These are phyloP conservation scores for Mycena alexandri DNA, from an alignment of 768 basidiomycete genomes.

Conservation along the genomic window DNA sequence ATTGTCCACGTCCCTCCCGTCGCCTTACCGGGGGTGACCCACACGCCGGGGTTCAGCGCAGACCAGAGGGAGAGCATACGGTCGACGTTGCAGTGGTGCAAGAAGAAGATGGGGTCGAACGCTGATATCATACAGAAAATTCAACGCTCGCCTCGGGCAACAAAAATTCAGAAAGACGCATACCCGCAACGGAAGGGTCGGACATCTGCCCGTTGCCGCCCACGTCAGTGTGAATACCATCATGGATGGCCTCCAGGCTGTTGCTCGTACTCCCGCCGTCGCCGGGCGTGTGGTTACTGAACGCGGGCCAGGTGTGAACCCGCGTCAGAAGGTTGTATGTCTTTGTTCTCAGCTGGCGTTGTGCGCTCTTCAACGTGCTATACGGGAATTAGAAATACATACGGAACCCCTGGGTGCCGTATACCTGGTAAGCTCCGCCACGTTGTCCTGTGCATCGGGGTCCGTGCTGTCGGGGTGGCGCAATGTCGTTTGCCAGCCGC, in stretches of 20 bases:
- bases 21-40: slow-evolving; percentile 49
- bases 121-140: slow-evolving; percentile 41
- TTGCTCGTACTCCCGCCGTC: slow-evolving; percentile 55
- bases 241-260: slow-evolving; percentile 66
- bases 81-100: slow-evolving; percentile 69
- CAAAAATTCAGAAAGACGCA: slow-evolving; percentile 7
- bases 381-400: background rate
- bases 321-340: slow-evolving; percentile 55
- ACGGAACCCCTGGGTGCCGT: background rate
- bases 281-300: slow-evolving; percentile 59
- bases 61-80: slow-evolving; percentile 65
- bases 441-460: slow-evolving; percentile 48
- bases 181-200: slow-evolving; percentile 56
- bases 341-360: slow-evolving; percentile 44
- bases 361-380: slow-evolving; percentile 42
- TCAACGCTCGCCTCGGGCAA: background rate
- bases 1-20: slow-evolving; percentile 52
- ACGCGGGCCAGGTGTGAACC: slow-evolving; percentile 55
- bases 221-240: slow-evolving; percentile 57
- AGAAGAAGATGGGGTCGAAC: slow-evolving; percentile 67
- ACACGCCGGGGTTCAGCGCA: slow-evolving; percentile 57
- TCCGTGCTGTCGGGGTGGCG: slow-evolving; percentile 46
- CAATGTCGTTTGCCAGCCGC: slow-evolving; percentile 50
- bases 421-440: slow-evolving; percentile 46
- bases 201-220: slow-evolving; percentile 61